Base-by-base conservation (phyloP, 805 yeast genomes). In the Ogataea pini region DNA sequence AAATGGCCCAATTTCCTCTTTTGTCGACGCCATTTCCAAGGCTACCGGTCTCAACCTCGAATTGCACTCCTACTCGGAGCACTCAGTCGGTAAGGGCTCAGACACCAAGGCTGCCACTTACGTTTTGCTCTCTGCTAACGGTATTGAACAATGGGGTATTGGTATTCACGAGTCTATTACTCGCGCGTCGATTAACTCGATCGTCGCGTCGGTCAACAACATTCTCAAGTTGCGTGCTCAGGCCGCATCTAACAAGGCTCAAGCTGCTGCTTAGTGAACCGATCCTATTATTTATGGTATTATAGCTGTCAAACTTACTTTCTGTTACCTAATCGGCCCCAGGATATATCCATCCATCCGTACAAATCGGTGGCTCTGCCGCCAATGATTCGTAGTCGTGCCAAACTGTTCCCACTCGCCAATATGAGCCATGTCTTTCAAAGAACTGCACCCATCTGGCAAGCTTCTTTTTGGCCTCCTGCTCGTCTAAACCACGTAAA, bases 141-240 rank as follows among this genome's bases (percentile, higher is more conserved):
- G 49, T 10, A 45, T 50, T 10, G 61, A 68, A 41, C 61, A 69
- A 50, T 91, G 97, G 96, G 97, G 97, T 70, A 91, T 91, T 50
- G 97, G 96, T 62, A 82, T 89, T 52, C 85, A 89, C 64, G 92
- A 84, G 69, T 96, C 91, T 70, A 94, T 88, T 46, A 85, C 96
- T 20, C 85, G 84, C 62, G 94, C 97, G 41, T 83, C 96, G 5
- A 79, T 88, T 60, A 76, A 78, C 58, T 80, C 92, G 13, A 75
- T 86, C 52, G 62, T 84, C 36, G 81, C 91, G 16, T 76, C 85
- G 48, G 72, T 86, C 44, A 86, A 86, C 60, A 70, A 71, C 42
- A 65, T 78, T 44, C 49, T 62, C 27, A 56, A 52, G 28, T 34
- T 53, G 36, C 41, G 41, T 37, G 31, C 14, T 13, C 7, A 27